Evolutionary conservation across 176 grass and related monocot species (phyloP), one percentile per base, ranked within the genome.

Genomic region (Thinopyrum elongatum): DNA sequence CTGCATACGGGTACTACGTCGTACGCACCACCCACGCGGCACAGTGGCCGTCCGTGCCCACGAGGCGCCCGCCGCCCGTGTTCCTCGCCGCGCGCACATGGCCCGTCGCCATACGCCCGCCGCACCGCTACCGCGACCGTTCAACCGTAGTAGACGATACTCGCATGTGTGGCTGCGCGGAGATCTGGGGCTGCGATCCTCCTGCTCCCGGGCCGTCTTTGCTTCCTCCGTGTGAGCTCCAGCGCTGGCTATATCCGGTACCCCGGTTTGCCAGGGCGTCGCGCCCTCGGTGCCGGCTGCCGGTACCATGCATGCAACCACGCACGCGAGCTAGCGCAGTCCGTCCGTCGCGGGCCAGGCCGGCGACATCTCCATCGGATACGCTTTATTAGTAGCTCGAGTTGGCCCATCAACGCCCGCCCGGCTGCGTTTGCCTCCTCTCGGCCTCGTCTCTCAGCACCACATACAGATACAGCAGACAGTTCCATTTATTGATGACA

Each of bases 71-170:
- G 61, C 10, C 29, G 74, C 49, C 75, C 75, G 75, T 35, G 49
- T 58, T 14, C 49, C 49, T 10, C 75, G 75, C 75, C 7, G 25
- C 78, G 38, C 27, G 61, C 61, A 66, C 78, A 66, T 66, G 78
- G 25, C 10, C 31, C 60, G 23, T 65, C 59, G 35, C 57, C 22
- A 44, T 35, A 17, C 7, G 17, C 25, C 38, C 53, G 31, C 27
- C 31, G 30, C 47, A 13, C 74, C 76, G 53, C 15, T 81, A 68
- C 70, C 0, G 80, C 79, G 71, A 83, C 80, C 27, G 86, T 70
- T 57, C 73, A 88, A 70, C 70, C 25, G 79, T 64, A 33, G 79
- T 64, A 33, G 65, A 57, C 53, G 19, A 9, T 0, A 7, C 63
- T 13, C 26, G 11, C 62, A 5, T 5, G 17, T 2, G 51, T 21